Base-by-base conservation (phyloP, 2,329 filamentous ascomycete species). In the Paracoccidioides brasiliensis region DNA sequence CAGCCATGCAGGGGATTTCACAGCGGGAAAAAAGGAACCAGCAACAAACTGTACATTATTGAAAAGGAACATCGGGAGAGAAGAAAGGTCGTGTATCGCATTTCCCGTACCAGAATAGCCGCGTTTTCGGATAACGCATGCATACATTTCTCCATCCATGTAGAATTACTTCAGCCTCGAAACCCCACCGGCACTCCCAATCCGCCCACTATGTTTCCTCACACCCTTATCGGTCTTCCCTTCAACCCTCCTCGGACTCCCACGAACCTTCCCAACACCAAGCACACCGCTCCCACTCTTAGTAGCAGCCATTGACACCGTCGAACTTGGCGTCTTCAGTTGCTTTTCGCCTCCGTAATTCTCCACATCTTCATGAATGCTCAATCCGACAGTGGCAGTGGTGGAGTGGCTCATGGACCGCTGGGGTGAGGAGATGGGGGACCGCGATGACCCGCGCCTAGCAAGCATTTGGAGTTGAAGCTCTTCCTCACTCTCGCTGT, bases 401-500 rank as follows among this genome's bases (percentile, higher is more conserved):
- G 83, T 84, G 3, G 82, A 84, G 69, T 89, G 86, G 69, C 86
- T 90, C 56, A 86, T 80, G 0, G 88, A 86, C 50, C 88, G 79
- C 69, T 78, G 63, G 76, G 78, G 57, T 74, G 80, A 38, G 78
- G 86, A 55, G 79, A 85, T 61, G 79, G 85, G 42, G 74, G 74
- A 73, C 84, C 87, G 63, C 79, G 84, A 64, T 77, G 81, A 56
- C 7, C 78, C 78, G 60, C 80, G 81, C 75, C 83, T 81, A 32
- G 81, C 80, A 60, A 82, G 80, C 77, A 88, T 82, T 65, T 90
- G 85, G 63, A 82, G 80, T 65, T 90, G 85, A 64, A 82, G 80
- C 67, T 95, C 89, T 65, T 95, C 88, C 58, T 95, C 90, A 22
- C 85, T 86, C 67, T 93, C 87, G 49, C 75, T 69, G 40, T 63